Evolutionary conservation across 495 filamentous ascomycete species (phyloP).

Genomic region (Neurospora sp.): DNA sequence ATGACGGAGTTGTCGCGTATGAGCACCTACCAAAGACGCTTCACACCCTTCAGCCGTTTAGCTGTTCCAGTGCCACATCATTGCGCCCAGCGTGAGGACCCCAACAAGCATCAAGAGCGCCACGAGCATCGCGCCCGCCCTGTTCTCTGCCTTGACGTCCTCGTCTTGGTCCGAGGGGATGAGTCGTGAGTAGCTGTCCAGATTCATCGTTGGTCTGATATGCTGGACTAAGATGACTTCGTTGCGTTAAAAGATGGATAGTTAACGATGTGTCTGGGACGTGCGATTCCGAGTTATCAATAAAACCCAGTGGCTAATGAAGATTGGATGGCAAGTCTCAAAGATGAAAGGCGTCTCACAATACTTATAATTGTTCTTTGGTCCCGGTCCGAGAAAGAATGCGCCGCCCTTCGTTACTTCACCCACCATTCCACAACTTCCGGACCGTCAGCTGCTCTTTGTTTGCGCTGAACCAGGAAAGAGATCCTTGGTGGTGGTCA

Average conservation of each 20-base stretch:
- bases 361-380: background rate
- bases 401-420: background rate
- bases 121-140: background rate
- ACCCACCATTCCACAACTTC: background rate
- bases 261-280: no score
- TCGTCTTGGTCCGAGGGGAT: slow-evolving; percentile 17
- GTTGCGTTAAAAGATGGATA: background rate
- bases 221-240: background rate
- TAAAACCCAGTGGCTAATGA: no score
- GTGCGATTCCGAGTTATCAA: no score
- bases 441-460: background rate
- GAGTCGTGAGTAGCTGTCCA: slow-evolving; percentile 17
- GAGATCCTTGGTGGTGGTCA: background rate
- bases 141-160: background rate
- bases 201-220: slow-evolving; percentile 13
- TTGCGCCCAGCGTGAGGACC: background rate
- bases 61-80: background rate
- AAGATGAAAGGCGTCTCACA: background rate
- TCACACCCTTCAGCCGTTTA: background rate
- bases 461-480: background rate
- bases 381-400: background rate
- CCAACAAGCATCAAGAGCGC: slow-evolving; percentile 2
- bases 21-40: background rate
- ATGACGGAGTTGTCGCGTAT: background rate
- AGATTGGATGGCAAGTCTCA: background rate